These are phyloP conservation scores for Thraustochytrium sp. DNA, from an alignment of 352 stramenopile species.

Conservation along the genomic window DNA sequence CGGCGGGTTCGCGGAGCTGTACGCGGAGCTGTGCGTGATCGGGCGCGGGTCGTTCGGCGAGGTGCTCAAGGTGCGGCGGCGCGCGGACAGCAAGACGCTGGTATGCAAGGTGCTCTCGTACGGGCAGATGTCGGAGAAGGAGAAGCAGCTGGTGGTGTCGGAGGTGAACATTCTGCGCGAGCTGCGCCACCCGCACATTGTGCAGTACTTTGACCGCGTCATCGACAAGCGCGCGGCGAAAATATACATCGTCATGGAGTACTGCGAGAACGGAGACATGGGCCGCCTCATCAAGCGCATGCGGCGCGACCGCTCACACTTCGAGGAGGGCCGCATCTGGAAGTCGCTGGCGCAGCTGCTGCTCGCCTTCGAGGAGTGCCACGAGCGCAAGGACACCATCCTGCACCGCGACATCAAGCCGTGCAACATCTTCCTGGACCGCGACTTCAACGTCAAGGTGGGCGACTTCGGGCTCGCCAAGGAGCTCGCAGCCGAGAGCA, in stretches of 20 bases:
- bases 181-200: conserved; percentile 82
- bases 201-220: conserved; percentile 84
- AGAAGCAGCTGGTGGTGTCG: conserved; percentile 85
- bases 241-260: conserved; percentile 91
- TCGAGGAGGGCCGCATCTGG: conserved; percentile 86
- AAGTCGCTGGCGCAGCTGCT: conserved; percentile 84
- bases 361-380: conserved; percentile 78
- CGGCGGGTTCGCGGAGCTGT: conserved; percentile 4
- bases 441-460: conserved; percentile 80
- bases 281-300: conserved; percentile 52
- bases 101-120: conserved; percentile 88
- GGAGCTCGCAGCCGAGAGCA: conserved; percentile 76
- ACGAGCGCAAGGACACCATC: conserved; percentile 61
- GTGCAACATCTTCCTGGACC: conserved; percentile 83
- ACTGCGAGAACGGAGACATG: conserved; percentile 78
- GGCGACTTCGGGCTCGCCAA: conserved; percentile 82
- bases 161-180: conserved; percentile 89
- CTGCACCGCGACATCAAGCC: conserved; percentile 83
- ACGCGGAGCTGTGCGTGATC: conserved; percentile 60
- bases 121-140: conserved; percentile 80
- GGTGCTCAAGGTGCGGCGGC: conserved; percentile 77
- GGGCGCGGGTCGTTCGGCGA: conserved; percentile 82
- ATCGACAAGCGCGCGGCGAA: conserved; percentile 83
- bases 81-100: conserved; percentile 77
- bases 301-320: conserved; percentile 55